Evolutionary conservation across 768 basidiomycete species (phyloP), one percentile per base, ranked within the genome.

Genomic region (Leucogyrophana mollusca): DNA sequence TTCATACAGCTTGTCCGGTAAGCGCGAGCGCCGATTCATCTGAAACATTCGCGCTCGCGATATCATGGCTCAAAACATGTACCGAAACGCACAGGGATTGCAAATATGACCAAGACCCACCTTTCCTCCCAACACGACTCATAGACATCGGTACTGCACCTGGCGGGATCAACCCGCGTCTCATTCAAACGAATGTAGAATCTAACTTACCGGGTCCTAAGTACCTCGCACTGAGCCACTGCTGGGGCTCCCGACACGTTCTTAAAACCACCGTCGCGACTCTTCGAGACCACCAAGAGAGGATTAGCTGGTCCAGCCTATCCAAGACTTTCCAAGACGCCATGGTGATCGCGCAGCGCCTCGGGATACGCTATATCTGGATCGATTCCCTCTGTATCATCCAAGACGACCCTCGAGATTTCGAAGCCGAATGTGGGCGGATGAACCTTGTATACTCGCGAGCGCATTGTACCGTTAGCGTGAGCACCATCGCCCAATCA

Each of bases 291-390:
- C 36, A 57, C 11, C 55, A 44, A 34, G 35, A 23, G 17, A 13
- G 20, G 11, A 10, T 37, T 49, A 45, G 11, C 13, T 38, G 42
- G 1, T 25, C 45, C n/a, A 40, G 45, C 8, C 44, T 63, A 20
- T 56, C 60, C 4, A 20, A 47, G 16, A 61, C 60, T 3, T 59
- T 62, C 22, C 37, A 44, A 33, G 62, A 62, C 38, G 55, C 62
- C 9, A 49, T 61, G 1, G 47, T 50, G 4, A 40, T 65, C 9
- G 49, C 53, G 9, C 50, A 32, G 6, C 37, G 41, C 27, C 54
- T 65, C 9, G 52, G 57, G 33, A 50, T 56, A 34, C 53, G 53
- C 14, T 64, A 61, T 27, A 32, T 60, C 14, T 60, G 61, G 59
- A 53, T 63, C 3, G 61, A 60, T 18, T 49, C 59, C 3, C 16